These are phyloP conservation scores for Globisporangium nagaii DNA, from an alignment of 352 stramenopile genomes.

Conservation along the genomic window DNA sequence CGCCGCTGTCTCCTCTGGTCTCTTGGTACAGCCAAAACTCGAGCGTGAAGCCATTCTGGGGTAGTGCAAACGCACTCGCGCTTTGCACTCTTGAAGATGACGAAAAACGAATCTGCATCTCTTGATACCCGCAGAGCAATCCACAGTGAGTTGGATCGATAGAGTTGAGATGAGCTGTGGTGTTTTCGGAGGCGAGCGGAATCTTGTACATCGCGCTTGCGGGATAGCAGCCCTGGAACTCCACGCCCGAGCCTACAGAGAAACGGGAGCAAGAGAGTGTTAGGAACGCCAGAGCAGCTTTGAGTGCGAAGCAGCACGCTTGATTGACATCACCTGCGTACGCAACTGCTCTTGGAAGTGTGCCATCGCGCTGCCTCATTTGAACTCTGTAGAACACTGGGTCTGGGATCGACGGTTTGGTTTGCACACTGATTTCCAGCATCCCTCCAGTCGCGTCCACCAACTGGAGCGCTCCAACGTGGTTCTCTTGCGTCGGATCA, in stretches of 20 bases:
- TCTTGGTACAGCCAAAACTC: constrained; percentile 39
- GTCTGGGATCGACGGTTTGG: neutral
- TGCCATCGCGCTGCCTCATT: constrained; percentile 9
- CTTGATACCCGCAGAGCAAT: constrained; percentile 14
- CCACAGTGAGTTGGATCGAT: constrained; percentile 19
- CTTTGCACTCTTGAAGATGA: constrained; percentile 19
- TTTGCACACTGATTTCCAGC: constrained; percentile 20
- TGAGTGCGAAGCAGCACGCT: neutral
- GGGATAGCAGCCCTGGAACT: constrained; percentile 27
- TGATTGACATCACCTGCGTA: constrained; percentile 29
- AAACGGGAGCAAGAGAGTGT: neutral
- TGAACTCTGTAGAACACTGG: constrained; percentile 31
- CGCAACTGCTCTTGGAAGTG: constrained; percentile 1
- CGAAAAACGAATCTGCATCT: constrained; percentile 34
- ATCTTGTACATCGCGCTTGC: constrained; percentile 19
- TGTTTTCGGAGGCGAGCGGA: neutral
- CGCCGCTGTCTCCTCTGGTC: neutral
- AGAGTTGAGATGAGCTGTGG: neutral
- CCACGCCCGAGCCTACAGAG: constrained; percentile 23
- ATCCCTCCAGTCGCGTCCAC: constrained; percentile 36
- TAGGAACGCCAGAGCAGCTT: neutral
- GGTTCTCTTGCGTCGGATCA: constrained; percentile 6
- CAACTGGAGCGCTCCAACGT: constrained; percentile 17
- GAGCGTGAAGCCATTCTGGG: constrained; percentile 19
- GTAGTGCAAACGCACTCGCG: constrained; percentile 16